Evolutionary conservation across 2,329 filamentous ascomycete species (phyloP).

Genomic region (Parastagonospora nodorum): DNA sequence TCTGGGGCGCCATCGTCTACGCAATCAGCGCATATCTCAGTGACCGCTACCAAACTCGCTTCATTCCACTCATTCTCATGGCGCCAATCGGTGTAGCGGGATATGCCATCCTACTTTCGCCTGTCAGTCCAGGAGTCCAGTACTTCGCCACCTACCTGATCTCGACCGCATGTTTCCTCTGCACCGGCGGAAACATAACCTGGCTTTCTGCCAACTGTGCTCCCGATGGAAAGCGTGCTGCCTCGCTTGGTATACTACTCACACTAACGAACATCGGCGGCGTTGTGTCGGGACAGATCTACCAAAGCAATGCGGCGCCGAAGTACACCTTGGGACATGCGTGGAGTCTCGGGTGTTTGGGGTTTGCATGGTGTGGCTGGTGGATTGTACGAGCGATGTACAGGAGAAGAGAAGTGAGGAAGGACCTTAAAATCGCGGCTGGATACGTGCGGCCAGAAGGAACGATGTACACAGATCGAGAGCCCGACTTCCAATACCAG

Average conservation of each 20-base stretch:
- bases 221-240: constrained; percentile 40
- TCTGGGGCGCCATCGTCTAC: constrained; percentile 50
- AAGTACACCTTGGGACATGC: constrained; percentile 40
- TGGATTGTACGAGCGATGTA: constrained; percentile 45
- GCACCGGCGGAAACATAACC: constrained; percentile 41
- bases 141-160: constrained; percentile 44
- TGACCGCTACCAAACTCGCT: constrained; percentile 46
- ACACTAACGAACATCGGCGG: constrained; percentile 43
- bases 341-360: constrained; percentile 45
- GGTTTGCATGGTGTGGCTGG: constrained; percentile 46
- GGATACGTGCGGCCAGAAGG: constrained; percentile 21
- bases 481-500: constrained; percentile 38
- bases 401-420: constrained; percentile 34
- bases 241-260: constrained; percentile 35
- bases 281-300: constrained; percentile 41
- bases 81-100: constrained; percentile 38
- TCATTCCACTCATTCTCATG: constrained; percentile 43
- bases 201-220: constrained; percentile 42
- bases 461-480: constrained; percentile 34
- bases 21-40: constrained; percentile 46
- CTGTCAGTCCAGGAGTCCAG: constrained; percentile 27
- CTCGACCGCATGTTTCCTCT: constrained; percentile 40
- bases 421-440: constrained; percentile 33
- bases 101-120: constrained; percentile 37
- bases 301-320: constrained; percentile 33